Evolutionary conservation across 2,329 filamentous ascomycete species (phyloP).

Genomic region (Stachybotrys elegans): DNA sequence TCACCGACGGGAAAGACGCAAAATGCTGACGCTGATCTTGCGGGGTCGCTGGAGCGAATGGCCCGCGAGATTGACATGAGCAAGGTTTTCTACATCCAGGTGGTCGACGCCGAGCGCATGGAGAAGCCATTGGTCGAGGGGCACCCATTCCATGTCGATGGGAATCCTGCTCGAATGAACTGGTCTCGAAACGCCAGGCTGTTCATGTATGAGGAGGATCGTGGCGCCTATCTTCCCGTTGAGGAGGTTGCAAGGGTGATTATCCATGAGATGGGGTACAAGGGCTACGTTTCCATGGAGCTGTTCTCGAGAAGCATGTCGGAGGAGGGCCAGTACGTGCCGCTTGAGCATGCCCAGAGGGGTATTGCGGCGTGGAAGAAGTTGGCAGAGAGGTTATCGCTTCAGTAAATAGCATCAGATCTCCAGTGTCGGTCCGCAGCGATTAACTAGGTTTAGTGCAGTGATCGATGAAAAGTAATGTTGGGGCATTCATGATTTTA

Average conservation of each 20-base stretch:
- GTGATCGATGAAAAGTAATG: no score
- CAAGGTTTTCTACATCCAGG: constrained; percentile 70
- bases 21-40: constrained; percentile 49
- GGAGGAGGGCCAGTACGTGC: constrained; percentile 58
- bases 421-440: no score
- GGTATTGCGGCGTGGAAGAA: constrained; percentile 46
- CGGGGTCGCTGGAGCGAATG: constrained; percentile 48
- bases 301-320: constrained; percentile 43
- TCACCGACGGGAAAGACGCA: constrained; percentile 40
- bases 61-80: constrained; percentile 47
- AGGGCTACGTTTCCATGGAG: constrained; percentile 65
- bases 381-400: constrained; percentile 34
- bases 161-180: constrained; percentile 59
- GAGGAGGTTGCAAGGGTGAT: constrained; percentile 54
- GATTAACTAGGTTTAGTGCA: no score
- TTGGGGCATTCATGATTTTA: no score
- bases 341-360: constrained; percentile 49
- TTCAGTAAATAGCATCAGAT: no score
- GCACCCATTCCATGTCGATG: constrained; percentile 30
- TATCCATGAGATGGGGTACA: constrained; percentile 55
- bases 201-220: constrained; percentile 43
- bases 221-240: constrained; percentile 61
- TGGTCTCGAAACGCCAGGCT: constrained; percentile 68
- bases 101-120: constrained; percentile 68
- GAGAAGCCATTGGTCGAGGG: no score